phyloP scores from a whole-genome alignment of 495 filamentous ascomycete genomes.

The Friedmanniomyces endolithicus region DNA sequence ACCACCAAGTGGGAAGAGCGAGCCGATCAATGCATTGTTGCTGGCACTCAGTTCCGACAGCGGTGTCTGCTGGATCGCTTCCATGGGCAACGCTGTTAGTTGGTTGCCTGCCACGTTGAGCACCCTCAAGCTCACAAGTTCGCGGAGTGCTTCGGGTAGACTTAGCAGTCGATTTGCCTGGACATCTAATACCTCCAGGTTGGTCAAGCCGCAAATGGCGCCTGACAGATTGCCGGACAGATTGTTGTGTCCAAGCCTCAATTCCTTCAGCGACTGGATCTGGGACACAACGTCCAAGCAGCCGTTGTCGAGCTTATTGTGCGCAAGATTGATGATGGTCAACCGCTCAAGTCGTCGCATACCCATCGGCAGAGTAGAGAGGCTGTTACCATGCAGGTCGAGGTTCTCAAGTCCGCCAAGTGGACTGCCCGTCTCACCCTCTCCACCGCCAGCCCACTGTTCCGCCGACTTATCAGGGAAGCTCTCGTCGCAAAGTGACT shows the following conservation, averaged over 20 bases:
- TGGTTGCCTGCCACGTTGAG: conserved; percentile 70
- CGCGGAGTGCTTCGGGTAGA: conserved; percentile 55
- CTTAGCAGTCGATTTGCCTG: conserved; percentile 67
- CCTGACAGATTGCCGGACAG: conserved; percentile 52
- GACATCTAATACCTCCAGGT: conserved; percentile 69
- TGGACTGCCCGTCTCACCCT: conserved; percentile 56
- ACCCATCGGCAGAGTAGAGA: conserved; percentile 60
- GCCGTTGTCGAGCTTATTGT: conserved; percentile 62
- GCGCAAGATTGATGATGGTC: conserved; percentile 71
- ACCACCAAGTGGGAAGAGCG: conserved; percentile 52
- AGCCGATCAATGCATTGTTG: conserved; percentile 64
- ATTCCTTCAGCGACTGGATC: conserved; percentile 56
- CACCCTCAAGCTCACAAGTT: conserved; percentile 52
- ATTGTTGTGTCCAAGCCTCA: conserved; percentile 70
- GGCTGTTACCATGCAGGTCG: conserved; percentile 74
- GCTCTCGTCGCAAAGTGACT: conserved; percentile 52
- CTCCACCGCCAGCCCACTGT: conserved; percentile 40
- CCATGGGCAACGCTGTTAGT: conserved; percentile 56
- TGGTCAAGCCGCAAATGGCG: conserved; percentile 42
- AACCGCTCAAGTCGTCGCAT: conserved; percentile 59
- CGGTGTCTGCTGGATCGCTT: conserved; percentile 50
- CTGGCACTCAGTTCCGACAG: conserved; percentile 63
- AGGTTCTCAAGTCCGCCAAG: conserved; percentile 75
- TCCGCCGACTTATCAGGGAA: conserved; percentile 62
- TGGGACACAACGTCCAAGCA: conserved; percentile 60